Conservation (phyloP, 129 eudicot species). For the Flaveria ramosissima region DNA sequence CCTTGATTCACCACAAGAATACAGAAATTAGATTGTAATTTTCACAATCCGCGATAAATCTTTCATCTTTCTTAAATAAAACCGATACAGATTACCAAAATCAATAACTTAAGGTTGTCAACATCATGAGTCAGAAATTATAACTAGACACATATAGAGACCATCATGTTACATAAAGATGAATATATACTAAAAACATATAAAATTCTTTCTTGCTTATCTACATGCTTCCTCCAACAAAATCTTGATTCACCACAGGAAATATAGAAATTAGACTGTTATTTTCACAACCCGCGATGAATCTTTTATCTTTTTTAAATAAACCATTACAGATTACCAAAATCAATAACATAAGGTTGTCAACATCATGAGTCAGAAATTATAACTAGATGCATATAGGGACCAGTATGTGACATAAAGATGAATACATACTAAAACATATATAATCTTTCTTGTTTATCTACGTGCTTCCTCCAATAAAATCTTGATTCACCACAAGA, state of each 20-base stretch:
- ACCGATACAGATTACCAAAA: neutral
- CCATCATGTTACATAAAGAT: no score
- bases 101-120: no score
- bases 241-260: conserved; percentile 27
- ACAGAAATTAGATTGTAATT: conserved; percentile 16
- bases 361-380: no score
- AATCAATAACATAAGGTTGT: neutral
- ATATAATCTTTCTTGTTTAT: conserved; percentile 14
- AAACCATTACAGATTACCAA: neutral
- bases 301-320: no score
- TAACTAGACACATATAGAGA: no score
- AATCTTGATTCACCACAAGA: conserved; percentile 26
- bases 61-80: conserved; percentile 10
- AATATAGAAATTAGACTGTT: conserved; percentile 18
- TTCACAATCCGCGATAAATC: conserved; percentile 1
- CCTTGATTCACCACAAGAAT: conserved; percentile 24
- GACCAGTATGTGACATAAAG: no score
- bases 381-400: no score
- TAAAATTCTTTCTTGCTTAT: conserved; percentile 34
- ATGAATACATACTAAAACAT: no score
- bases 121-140: no score
- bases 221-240: neutral
- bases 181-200: no score
- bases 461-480: conserved; percentile 24
- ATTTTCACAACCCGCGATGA: neutral